Evolutionary conservation across 192 early-diverging fungal genomes (phyloP).

Genomic region (Backusella tuberculispora): DNA sequence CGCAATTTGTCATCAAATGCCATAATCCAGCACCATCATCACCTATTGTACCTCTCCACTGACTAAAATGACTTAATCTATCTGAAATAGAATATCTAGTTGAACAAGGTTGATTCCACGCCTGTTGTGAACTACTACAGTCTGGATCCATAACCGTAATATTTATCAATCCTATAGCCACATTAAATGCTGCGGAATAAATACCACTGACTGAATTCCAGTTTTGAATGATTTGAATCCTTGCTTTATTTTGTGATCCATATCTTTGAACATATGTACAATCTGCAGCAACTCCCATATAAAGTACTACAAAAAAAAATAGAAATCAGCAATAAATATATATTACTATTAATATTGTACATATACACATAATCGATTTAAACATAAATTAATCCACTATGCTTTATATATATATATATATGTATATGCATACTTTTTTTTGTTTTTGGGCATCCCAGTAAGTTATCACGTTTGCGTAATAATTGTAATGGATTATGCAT

Average conservation of each 20-base stretch:
- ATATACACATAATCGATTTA: not conserved
- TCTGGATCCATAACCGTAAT: constrained; percentile 70
- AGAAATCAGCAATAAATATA: not conserved
- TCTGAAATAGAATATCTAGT: constrained; percentile 68
- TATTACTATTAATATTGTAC: not conserved
- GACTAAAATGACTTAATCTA: constrained; percentile 85
- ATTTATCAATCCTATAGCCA: constrained; percentile 83
- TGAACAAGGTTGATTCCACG: constrained; percentile 85
- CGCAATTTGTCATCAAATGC: constrained; percentile 91
- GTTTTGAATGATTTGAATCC: constrained; percentile 78
- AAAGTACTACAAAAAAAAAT: constrained; percentile 29
- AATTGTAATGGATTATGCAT: not conserved
- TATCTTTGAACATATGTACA: constrained; percentile 71
- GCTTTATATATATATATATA: not conserved
- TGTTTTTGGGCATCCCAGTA: constrained; percentile 32
- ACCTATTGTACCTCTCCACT: constrained; percentile 76
- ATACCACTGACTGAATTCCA: constrained; percentile 83
- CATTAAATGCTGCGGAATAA: constrained; percentile 86
- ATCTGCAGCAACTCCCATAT: constrained; percentile 64
- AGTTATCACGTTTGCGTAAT: not conserved
- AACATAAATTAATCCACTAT: not conserved
- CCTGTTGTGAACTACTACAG: constrained; percentile 52
- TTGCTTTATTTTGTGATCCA: constrained; percentile 55
- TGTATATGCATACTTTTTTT: constrained; percentile 28
- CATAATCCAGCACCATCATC: constrained; percentile 85